A percentile compares a stretch with the other conserved stretches of the same genome.
Evolutionary conservation across 192 early-diverging fungal genomes (phyloP).

Genomic region (Chytriomyces sp.): DNA sequence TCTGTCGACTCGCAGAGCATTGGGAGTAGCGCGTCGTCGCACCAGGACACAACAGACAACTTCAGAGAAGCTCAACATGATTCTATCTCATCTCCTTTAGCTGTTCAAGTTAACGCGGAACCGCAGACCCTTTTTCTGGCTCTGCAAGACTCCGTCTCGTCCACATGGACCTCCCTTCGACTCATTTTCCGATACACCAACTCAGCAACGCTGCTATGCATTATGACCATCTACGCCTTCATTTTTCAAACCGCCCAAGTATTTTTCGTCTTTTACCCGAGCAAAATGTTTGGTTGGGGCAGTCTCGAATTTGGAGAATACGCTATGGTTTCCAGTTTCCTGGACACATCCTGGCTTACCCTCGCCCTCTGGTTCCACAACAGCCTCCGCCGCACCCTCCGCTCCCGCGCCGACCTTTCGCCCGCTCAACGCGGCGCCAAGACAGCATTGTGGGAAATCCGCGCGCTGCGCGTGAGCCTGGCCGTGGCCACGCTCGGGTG

Average conservation of each 20-base stretch:
- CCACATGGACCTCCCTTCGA: background rate
- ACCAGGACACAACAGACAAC: too few relatives aligned
- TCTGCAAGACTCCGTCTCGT: too few relatives aligned
- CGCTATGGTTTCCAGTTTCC: background rate
- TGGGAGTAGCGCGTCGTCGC: too few relatives aligned
- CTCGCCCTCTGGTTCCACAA: too few relatives aligned
- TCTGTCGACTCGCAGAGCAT: too few relatives aligned
- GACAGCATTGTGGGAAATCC: conserved; percentile 23
- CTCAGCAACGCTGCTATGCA: background rate
- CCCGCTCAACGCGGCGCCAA: background rate
- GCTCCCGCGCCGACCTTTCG: background rate
- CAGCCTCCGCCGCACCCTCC: too few relatives aligned
- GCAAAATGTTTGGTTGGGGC: conserved; percentile 13
- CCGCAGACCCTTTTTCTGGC: too few relatives aligned
- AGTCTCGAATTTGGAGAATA: conserved; percentile 16
- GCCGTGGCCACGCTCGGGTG: conserved; percentile 1
- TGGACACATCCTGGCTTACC: conserved; percentile 16
- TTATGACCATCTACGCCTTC: conserved; percentile 7
- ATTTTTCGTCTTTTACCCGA: conserved; percentile 16
- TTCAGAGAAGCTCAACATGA: too few relatives aligned
- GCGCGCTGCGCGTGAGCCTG: background rate
- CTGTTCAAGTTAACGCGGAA: too few relatives aligned
- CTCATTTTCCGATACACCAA: background rate
- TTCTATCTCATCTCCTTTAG: too few relatives aligned
- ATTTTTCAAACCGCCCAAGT: conserved; percentile 9